Evolutionary conservation across 257 asterid species (phyloP).

Genomic region (Solanum ossicruentum): DNA sequence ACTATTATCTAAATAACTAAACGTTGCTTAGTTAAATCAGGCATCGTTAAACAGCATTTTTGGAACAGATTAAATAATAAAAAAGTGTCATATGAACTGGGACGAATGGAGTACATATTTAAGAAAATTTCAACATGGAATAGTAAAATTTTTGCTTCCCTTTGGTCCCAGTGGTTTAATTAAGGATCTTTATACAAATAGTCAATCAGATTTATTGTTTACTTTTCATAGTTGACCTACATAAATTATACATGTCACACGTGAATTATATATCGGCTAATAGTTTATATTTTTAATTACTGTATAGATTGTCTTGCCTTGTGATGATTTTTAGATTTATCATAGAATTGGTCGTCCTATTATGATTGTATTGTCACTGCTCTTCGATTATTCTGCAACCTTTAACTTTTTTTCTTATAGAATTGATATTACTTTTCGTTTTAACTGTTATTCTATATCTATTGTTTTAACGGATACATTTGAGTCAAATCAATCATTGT

Average conservation of each 20-base stretch:
- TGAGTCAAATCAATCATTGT: not conserved
- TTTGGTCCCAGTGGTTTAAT: not conserved
- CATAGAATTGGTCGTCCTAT: too few species aligned
- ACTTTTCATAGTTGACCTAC: not conserved
- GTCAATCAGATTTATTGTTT: not conserved
- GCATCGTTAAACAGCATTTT: not conserved
- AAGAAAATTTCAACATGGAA: not conserved
- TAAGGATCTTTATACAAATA: not conserved
- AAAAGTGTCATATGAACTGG: accelerated
- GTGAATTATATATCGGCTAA: too few species aligned
- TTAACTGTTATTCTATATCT: too few species aligned
- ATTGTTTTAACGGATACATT: too few species aligned
- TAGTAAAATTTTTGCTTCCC: not conserved
- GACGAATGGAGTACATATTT: not conserved
- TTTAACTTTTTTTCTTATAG: too few species aligned
- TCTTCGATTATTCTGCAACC: too few species aligned
- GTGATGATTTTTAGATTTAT: too few species aligned
- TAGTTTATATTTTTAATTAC: too few species aligned
- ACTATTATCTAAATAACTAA: not conserved
- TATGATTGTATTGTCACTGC: too few species aligned
- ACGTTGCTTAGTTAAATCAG: accelerated
- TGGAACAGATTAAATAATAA: not conserved
- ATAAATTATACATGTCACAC: not conserved
- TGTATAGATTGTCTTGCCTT: too few species aligned
- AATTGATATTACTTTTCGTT: too few species aligned